Evolutionary conservation across 176 grass and related monocot species (phyloP).

Genomic region (Aegilops speltoides): DNA sequence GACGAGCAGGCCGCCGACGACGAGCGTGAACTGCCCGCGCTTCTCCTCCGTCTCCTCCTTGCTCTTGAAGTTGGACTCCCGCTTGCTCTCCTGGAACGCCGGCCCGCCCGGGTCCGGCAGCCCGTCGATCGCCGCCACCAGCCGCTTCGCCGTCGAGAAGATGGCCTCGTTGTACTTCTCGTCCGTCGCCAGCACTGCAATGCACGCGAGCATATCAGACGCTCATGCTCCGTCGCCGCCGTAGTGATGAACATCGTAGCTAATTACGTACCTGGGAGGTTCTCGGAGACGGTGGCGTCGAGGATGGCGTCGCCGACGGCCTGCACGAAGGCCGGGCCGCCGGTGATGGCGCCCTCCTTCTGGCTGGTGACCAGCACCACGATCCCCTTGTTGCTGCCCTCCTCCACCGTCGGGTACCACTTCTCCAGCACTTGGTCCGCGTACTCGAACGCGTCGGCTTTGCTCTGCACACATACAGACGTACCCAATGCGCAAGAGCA

Average conservation of each 20-base stretch:
- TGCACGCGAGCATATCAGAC: not conserved
- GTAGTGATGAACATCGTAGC: not conserved
- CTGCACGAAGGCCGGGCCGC: constrained; percentile 78
- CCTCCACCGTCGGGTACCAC: constrained; percentile 95
- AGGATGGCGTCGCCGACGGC: constrained; percentile 78
- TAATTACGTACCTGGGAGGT: constrained; percentile 56
- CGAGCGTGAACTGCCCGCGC: constrained; percentile 93
- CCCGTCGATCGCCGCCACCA: constrained; percentile 83
- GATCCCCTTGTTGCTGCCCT: constrained; percentile 93
- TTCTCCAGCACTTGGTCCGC: constrained; percentile 98
- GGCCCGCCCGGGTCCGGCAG: constrained; percentile 84
- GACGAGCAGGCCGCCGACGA: constrained; percentile 90
- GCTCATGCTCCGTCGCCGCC: not conserved
- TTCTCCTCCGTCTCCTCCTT: constrained; percentile 93
- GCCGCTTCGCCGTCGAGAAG: constrained; percentile 59
- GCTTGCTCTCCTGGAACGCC: constrained; percentile 86
- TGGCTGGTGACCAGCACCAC: constrained; percentile 95
- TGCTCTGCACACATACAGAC: constrained; percentile 55
- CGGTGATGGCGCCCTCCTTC: constrained; percentile 97
- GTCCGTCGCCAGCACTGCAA: constrained; percentile 86
- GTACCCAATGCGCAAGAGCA: not conserved
- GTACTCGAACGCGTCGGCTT: constrained; percentile 97
- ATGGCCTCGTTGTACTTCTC: constrained; percentile 98
- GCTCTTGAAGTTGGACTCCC: constrained; percentile 93
- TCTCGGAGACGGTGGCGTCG: constrained; percentile 88